These are phyloP conservation scores for Trametes gibbosa DNA, from an alignment of 768 basidiomycete genomes.

Conservation along the genomic window DNA sequence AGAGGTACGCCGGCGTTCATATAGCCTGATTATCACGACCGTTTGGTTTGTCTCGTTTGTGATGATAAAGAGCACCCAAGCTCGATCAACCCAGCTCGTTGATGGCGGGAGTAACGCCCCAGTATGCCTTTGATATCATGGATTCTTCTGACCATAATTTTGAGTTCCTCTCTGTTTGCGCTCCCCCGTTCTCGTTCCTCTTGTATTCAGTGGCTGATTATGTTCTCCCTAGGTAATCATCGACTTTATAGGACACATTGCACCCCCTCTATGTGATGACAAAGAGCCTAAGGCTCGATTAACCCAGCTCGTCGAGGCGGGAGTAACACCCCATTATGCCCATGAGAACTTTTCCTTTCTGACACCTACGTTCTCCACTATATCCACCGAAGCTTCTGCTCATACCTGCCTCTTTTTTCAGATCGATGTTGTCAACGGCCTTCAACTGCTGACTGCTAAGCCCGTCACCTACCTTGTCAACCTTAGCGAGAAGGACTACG, in stretches of 20 bases:
- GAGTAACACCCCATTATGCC: constrained; percentile 83
- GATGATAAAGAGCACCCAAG: constrained; percentile 49
- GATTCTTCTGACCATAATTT: constrained; percentile 22
- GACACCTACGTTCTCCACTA: constrained; percentile 9
- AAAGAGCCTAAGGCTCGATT: constrained; percentile 79
- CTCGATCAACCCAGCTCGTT: constrained; percentile 57
- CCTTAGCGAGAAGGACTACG: constrained; percentile 89
- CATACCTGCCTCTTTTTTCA: constrained; percentile 29
- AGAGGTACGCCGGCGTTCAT: constrained; percentile 61
- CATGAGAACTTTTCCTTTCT: constrained; percentile 54
- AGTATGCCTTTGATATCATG: constrained; percentile 36
- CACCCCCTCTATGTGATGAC: constrained; percentile 49
- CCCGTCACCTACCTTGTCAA: constrained; percentile 98
- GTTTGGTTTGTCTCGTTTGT: neutral
- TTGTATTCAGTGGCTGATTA: constrained; percentile 13
- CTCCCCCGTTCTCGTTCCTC: constrained; percentile 12
- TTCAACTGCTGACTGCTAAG: constrained; percentile 92
- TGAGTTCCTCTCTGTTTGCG: constrained; percentile 30
- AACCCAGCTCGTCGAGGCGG: constrained; percentile 97
- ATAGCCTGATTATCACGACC: no score
- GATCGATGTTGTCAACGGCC: constrained; percentile 88
- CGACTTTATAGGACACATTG: neutral
- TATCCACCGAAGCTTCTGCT: neutral
- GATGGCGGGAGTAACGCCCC: constrained; percentile 47
- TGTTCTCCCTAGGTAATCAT: constrained; percentile 23